Evolutionary conservation across 2,329 filamentous ascomycete genomes (phyloP).

Genomic region (Ophiostoma montium): DNA sequence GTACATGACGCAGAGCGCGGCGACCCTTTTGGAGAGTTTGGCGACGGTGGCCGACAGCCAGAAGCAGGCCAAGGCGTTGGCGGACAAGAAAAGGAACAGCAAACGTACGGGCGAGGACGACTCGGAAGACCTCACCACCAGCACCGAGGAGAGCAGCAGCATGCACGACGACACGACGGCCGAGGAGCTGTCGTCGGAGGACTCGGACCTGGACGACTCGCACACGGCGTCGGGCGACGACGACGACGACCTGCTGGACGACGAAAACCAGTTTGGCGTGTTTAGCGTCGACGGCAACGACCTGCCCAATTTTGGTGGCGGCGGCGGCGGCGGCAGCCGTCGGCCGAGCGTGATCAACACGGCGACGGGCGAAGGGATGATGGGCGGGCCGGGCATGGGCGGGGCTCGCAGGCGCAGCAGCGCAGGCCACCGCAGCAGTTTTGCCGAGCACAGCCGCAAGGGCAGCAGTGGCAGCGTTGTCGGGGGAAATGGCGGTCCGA

Average conservation of each 20-base stretch:
- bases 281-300: not conserved
- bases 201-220: not conserved
- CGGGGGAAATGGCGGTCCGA: not conserved
- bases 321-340: not conserved
- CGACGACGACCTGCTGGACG: not conserved
- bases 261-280: slow-evolving; percentile 2
- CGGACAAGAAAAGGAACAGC: slow-evolving; percentile 4
- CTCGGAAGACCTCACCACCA: slow-evolving; percentile 2
- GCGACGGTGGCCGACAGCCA: slow-evolving; percentile 8
- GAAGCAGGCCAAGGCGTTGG: slow-evolving; percentile 1
- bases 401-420: slow-evolving; percentile 6
- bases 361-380: not conserved
- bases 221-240: not conserved
- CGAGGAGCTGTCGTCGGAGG: slow-evolving; percentile 1
- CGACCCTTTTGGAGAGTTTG: slow-evolving; percentile 11
- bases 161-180: slow-evolving; percentile 5
- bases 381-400: not conserved
- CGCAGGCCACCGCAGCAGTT: not conserved
- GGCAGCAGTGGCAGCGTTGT: not conserved
- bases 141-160: slow-evolving; percentile 6
- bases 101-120: not conserved
- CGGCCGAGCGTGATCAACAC: slow-evolving; percentile 2
- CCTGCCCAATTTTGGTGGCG: not conserved
- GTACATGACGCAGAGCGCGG: slow-evolving; percentile 11
- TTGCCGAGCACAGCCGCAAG: slow-evolving; percentile 4